Evolutionary conservation across 345 rosid species (phyloP).

Genomic region (Linum trigynum): DNA sequence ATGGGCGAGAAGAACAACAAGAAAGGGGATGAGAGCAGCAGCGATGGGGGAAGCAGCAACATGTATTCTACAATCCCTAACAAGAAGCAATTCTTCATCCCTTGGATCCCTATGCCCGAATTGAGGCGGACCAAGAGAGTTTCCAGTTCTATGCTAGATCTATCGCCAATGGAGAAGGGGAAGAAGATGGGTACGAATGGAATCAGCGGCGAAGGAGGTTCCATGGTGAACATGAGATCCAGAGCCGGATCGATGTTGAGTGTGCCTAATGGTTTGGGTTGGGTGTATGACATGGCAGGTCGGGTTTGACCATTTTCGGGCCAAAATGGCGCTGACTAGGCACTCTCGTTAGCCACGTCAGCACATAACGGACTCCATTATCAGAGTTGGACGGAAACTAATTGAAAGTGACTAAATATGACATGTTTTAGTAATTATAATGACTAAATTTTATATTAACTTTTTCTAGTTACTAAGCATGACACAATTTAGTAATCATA

Average conservation of each 20-base stretch:
- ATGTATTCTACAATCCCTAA: neutral
- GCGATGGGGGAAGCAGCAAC: neutral
- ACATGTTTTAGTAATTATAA: no score
- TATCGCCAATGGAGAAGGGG: slow-evolving; percentile 9
- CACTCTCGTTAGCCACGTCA: no score
- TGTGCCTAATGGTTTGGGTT: no score
- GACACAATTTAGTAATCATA: no score
- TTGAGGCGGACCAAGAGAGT: slow-evolving; percentile 74
- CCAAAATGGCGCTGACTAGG: no score
- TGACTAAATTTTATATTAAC: no score
- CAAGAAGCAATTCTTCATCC: slow-evolving; percentile 13
- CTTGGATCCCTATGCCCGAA: slow-evolving; percentile 27
- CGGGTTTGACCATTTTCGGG: no score
- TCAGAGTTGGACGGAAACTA: no score
- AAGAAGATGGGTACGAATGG: neutral
- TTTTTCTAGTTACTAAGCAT: no score
- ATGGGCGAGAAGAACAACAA: slow-evolving; percentile 41
- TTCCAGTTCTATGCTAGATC: slow-evolving; percentile 46
- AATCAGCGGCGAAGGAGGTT: neutral
- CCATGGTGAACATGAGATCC: neutral
- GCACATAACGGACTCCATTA: no score
- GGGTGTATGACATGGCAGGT: no score
- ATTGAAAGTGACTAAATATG: no score
- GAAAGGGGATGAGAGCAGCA: neutral
- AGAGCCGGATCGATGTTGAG: slow-evolving; percentile 19